Conservation (phyloP, 2,329 filamentous ascomycete species). For the Myriosclerotinia duriaeana region DNA sequence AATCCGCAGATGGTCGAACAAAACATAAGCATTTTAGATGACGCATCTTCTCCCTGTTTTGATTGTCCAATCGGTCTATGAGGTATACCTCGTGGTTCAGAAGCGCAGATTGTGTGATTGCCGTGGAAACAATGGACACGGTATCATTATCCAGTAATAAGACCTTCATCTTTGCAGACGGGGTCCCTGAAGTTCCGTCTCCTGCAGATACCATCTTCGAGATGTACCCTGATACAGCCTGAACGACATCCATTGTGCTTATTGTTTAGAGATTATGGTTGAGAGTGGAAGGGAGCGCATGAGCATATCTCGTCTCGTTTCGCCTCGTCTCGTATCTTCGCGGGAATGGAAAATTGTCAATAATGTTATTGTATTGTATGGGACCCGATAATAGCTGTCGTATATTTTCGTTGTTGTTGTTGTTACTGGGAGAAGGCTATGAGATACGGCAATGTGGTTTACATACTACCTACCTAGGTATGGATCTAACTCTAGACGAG, state of each 20-base stretch:
- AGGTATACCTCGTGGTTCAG: constrained; percentile 97
- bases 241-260: constrained; percentile 81
- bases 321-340: not conserved
- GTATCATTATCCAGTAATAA: constrained; percentile 91
- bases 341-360: not conserved
- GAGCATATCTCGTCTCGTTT: constrained; percentile 1
- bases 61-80: constrained; percentile 91
- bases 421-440: not conserved
- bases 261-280: constrained; percentile 1
- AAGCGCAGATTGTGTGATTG: constrained; percentile 90
- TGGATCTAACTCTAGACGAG: not conserved
- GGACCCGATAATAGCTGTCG: not conserved
- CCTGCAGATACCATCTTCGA: constrained; percentile 89
- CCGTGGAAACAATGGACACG: constrained; percentile 88
- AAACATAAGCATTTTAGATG: constrained; percentile 93
- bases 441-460: not conserved
- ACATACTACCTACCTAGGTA: not conserved
- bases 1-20: constrained; percentile 85
- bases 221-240: constrained; percentile 92
- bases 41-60: constrained; percentile 92
- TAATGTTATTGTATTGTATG: not conserved
- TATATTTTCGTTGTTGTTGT: not conserved
- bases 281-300: not conserved
- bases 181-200: constrained; percentile 64
- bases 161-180: constrained; percentile 96